These are phyloP conservation scores for Puccinia triticina DNA, from an alignment of 1,284 basidiomycete genomes.

Conservation along the genomic window DNA sequence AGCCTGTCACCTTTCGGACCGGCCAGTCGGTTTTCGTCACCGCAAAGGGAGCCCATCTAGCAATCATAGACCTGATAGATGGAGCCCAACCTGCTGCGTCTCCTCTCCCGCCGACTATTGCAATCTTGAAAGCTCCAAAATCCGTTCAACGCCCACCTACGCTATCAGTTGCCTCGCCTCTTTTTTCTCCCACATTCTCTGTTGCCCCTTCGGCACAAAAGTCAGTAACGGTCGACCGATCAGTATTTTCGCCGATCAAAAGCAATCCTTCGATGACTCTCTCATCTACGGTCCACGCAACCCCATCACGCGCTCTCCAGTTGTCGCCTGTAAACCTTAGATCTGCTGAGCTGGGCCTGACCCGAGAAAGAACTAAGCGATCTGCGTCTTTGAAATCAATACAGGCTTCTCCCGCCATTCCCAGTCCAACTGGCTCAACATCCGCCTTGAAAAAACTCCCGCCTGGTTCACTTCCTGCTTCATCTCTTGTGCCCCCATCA, in stretches of 20 bases:
- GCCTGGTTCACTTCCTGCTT: background rate
- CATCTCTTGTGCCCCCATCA: conserved; percentile 5
- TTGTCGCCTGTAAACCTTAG: conserved; percentile 1
- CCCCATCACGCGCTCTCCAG: conserved; percentile 16
- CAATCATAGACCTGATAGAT: conserved; percentile 43
- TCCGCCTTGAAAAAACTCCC: background rate
- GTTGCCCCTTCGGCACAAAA: conserved; percentile 12
- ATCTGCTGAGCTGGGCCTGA: conserved; percentile 20
- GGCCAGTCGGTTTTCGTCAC: conserved; percentile 38
- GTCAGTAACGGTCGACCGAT: conserved; percentile 25
- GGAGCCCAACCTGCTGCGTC: conserved; percentile 17
- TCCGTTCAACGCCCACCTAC: background rate
- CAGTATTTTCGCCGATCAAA: conserved; percentile 38
- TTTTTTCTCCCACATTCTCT: conserved; percentile 6
- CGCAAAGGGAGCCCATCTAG: conserved; percentile 26
- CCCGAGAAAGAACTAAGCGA: conserved; percentile 32
- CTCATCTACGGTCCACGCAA: conserved; percentile 1
- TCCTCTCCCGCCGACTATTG: background rate
- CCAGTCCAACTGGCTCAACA: background rate
- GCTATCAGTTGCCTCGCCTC: background rate
- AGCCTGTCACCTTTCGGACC: conserved; percentile 36
- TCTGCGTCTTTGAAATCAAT: conserved; percentile 24
- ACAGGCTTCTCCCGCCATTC: background rate
- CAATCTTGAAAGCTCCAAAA: conserved; percentile 16
- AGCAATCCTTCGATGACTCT: background rate